A percentile compares a stretch with the other conserved stretches of the same genome.
phyloP scores from a whole-genome alignment of 768 basidiomycete species.

The Suillus tomentosus region DNA sequence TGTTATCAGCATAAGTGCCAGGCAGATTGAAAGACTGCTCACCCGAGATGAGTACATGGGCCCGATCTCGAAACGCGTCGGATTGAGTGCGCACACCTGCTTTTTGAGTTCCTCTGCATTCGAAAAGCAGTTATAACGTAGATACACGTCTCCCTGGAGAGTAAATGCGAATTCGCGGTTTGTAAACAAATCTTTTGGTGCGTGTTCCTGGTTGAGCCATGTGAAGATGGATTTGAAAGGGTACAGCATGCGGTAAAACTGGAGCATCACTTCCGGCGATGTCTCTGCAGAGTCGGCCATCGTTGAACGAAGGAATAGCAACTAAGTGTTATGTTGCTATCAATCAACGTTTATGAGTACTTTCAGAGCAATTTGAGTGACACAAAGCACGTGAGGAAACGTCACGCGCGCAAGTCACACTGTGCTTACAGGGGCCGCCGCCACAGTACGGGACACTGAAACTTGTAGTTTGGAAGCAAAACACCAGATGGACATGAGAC shows the following conservation, averaged over 20 bases:
- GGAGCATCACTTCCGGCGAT: constrained; percentile 66
- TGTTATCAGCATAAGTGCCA: constrained; percentile 3
- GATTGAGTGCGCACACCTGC: constrained; percentile 81
- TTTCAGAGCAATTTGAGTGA: constrained; percentile 14
- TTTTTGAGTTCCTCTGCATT: constrained; percentile 89
- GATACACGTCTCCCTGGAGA: constrained; percentile 84
- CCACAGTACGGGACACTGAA: background rate
- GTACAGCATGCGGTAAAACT: constrained; percentile 89
- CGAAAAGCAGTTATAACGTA: constrained; percentile 92
- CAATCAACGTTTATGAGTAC: constrained; percentile 12
- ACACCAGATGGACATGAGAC: background rate
- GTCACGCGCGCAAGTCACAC: constrained; percentile 18
- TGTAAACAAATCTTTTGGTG: constrained; percentile 78
- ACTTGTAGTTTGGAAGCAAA: background rate
- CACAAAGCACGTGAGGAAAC: constrained; percentile 20
- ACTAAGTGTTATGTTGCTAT: constrained; percentile 8
- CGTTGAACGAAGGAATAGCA: background rate
- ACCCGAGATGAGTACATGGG: constrained; percentile 89
- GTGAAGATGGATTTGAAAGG: constrained; percentile 92
- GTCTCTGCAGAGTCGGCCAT: constrained; percentile 24
- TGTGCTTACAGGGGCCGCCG: background rate
- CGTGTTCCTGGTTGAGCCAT: constrained; percentile 93
- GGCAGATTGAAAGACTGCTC: constrained; percentile 31
- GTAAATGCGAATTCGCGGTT: constrained; percentile 97
- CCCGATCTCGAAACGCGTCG: constrained; percentile 95